These are phyloP conservation scores for Cryptosporidium canis DNA, from an alignment of 169 alveolate genomes.

Conservation along the genomic window DNA sequence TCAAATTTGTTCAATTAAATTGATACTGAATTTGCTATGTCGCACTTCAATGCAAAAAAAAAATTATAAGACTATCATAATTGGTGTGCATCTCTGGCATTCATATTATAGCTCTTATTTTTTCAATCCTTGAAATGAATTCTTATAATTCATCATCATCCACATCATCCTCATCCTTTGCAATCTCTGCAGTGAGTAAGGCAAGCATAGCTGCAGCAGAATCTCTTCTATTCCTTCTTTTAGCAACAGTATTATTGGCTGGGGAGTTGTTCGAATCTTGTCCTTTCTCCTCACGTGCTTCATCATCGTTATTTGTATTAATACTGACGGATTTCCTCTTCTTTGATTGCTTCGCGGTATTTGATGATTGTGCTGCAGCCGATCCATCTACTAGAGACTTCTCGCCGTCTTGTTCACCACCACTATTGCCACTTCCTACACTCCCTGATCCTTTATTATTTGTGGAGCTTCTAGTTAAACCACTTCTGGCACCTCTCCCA, in stretches of 20 bases:
- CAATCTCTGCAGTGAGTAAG: constrained; percentile 62
- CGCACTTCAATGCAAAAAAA: too few species aligned
- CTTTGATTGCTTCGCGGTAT: background rate
- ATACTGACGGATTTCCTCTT: background rate
- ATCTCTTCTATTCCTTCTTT: constrained; percentile 68
- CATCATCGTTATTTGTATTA: constrained; percentile 15
- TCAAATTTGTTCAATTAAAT: too few species aligned
- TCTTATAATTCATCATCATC: constrained; percentile 17
- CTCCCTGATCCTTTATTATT: background rate
- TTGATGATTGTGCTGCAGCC: background rate
- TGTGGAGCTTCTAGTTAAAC: background rate
- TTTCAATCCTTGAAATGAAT: too few species aligned
- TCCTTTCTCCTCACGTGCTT: background rate
- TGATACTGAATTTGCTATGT: too few species aligned
- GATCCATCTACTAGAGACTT: background rate
- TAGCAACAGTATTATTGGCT: constrained; percentile 51
- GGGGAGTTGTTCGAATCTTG: background rate
- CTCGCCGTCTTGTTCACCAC: background rate
- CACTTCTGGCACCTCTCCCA: constrained; percentile 2
- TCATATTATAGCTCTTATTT: background rate
- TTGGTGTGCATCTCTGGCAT: background rate
- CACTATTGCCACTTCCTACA: background rate
- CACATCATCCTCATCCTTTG: constrained; percentile 57
- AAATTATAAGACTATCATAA: too few species aligned
- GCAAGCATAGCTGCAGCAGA: constrained; percentile 73